These are phyloP conservation scores for Clarkia xantiana DNA, from an alignment of 345 rosid species.

Conservation along the genomic window DNA sequence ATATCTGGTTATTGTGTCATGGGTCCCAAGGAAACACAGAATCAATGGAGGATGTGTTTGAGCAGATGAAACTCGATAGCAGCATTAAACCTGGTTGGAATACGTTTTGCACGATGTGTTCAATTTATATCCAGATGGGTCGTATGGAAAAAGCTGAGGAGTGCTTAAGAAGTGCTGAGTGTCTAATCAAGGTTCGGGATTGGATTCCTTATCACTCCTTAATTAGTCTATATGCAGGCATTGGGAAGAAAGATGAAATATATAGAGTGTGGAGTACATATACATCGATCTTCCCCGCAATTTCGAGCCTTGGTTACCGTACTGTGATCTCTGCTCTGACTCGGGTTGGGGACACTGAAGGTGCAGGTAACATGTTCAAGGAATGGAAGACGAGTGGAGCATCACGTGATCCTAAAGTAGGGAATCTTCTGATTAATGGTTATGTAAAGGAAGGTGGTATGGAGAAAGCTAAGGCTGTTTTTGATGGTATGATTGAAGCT, in stretches of 20 bases:
- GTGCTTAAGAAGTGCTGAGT: slow-evolving; percentile 63
- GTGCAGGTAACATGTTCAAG: slow-evolving; percentile 51
- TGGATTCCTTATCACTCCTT: slow-evolving; percentile 83
- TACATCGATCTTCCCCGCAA: slow-evolving; percentile 57
- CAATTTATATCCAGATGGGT: slow-evolving; percentile 73
- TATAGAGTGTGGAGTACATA: slow-evolving; percentile 66
- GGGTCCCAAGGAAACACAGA: slow-evolving; percentile 54
- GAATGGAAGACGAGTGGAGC: slow-evolving; percentile 84
- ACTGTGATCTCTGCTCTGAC: slow-evolving; percentile 60
- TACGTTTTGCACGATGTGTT: slow-evolving; percentile 82
- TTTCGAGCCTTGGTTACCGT: slow-evolving; percentile 77
- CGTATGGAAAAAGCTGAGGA: slow-evolving; percentile 60
- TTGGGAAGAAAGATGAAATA: slow-evolving; percentile 58
- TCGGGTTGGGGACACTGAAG: slow-evolving; percentile 54
- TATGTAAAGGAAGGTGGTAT: slow-evolving; percentile 52
- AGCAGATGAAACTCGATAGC: slow-evolving; percentile 52
- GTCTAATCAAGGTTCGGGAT: slow-evolving; percentile 67
- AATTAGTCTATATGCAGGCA: slow-evolving; percentile 59
- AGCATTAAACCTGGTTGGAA: slow-evolving; percentile 69
- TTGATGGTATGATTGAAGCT: slow-evolving; percentile 44
- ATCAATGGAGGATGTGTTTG: slow-evolving; percentile 61
- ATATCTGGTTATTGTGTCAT: slow-evolving; percentile 82
- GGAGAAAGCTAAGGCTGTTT: slow-evolving; percentile 43
- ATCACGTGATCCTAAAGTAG: slow-evolving; percentile 70
- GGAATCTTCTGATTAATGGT: slow-evolving; percentile 52